Evolutionary conservation across 2,329 filamentous ascomycete genomes (phyloP), one percentile per base, ranked within the genome.

Genomic region (Aspergillus sclerotialis): DNA sequence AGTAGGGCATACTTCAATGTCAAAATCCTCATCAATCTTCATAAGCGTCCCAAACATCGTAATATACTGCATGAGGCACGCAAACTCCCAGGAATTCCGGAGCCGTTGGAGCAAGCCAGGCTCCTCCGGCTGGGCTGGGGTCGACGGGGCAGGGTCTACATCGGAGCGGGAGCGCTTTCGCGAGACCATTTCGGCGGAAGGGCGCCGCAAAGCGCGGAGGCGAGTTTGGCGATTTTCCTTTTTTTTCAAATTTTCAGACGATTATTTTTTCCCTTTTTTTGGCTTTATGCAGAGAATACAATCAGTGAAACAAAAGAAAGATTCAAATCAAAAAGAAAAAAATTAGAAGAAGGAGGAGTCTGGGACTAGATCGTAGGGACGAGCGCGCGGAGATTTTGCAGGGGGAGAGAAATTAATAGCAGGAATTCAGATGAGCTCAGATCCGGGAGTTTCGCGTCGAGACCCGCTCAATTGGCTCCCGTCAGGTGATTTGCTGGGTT

Each of bases 61-160:
- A 41, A 96, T 85, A 75, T 88, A 98, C 64, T 98, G 90, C 65
- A 83, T 88, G 6, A 96, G 68, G 53, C 88, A 90, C 41, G 90
- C 86, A 63, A 96, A 95, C 61, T 95, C 84, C 89, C 90, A 96
- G 73, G 85, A 88, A 57, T 85, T 92, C 43, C 90, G 79, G 47
- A 96, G 75, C 45, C 73, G 79, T 38, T 78, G 67, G 17, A 93
- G 69, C 35, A 78, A 49, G 19, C 56, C 58, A 36, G 55, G 48
- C 39, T 65, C 61, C 50, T 60, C 52, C 13, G 44, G 34, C 19
- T 23, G 15, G 44, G 36, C 42, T 41, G 28, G 12, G n/a, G 28
- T 9, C 28, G n/a, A 61, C 41, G 68, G 58, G 30, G 70, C 63
- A 46, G 66, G 63, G 54, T 75, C 74, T 58, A 69, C 68, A 55